Percentiles rank a stretch among this genome's conserved stretches.
Conservation (phyloP, 768 basidiomycete genomes). For the Lyophyllum shimeji region DNA sequence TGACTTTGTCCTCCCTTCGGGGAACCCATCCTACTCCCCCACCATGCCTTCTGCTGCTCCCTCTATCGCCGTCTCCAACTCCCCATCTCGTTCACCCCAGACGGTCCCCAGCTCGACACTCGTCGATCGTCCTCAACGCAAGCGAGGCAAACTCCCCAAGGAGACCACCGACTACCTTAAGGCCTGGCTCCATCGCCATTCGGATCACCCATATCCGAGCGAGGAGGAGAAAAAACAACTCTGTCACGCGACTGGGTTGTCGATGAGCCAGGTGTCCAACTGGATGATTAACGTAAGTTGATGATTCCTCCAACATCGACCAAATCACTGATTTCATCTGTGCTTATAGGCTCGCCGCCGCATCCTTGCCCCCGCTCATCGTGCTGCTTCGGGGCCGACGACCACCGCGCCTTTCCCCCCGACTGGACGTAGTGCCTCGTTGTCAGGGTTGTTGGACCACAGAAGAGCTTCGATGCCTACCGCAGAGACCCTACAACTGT, state of each 20-base stretch:
- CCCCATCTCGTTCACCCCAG: slow-evolving; percentile 56
- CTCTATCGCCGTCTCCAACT: slow-evolving; percentile 39
- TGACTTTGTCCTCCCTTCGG: slow-evolving; percentile 54
- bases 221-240: slow-evolving; percentile 91
- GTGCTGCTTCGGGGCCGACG: slow-evolving; percentile 72
- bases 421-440: slow-evolving; percentile 40
- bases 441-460: slow-evolving; percentile 40
- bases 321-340: slow-evolving; percentile 13
- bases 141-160: slow-evolving; percentile 87
- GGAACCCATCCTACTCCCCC: slow-evolving; percentile 40
- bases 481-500: slow-evolving; percentile 70
- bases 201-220: slow-evolving; percentile 86
- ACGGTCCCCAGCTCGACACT: slow-evolving; percentile 53
- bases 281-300: slow-evolving; percentile 85
- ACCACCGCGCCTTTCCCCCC: slow-evolving; percentile 74
- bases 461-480: slow-evolving; percentile 63
- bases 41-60: slow-evolving; percentile 46
- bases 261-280: slow-evolving; percentile 88
- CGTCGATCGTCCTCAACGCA: slow-evolving; percentile 76
- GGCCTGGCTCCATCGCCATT: slow-evolving; percentile 85
- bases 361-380: slow-evolving; percentile 80
- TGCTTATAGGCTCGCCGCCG: slow-evolving; percentile 67
- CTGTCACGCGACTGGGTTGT: slow-evolving; percentile 81
- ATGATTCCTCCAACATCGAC: slow-evolving; percentile 6
- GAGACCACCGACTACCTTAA: slow-evolving; percentile 89